A percentile compares a stretch with the other conserved stretches of the same genome.
These are phyloP conservation scores for Chenopodium formosanum DNA, from an alignment of 148 eudicot species.

Conservation along the genomic window DNA sequence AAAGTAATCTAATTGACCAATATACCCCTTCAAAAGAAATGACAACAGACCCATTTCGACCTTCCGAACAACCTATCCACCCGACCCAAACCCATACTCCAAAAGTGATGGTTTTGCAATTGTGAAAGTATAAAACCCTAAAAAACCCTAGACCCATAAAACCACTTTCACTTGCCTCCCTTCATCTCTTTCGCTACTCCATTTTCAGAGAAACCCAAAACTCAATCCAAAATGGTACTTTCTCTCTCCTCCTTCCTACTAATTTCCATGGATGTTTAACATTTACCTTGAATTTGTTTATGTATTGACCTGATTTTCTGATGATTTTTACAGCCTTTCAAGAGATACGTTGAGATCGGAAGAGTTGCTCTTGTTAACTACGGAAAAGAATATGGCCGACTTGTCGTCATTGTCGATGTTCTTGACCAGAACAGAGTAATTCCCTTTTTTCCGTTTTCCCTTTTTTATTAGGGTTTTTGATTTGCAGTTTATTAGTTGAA, in stretches of 20 bases:
- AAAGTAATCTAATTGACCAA: too few relatives aligned
- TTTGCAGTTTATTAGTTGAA: neutral
- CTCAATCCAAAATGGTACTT: slow-evolving; percentile 22
- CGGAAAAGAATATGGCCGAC: slow-evolving; percentile 49
- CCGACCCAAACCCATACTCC: too few relatives aligned
- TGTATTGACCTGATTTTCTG: neutral
- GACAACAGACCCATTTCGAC: too few relatives aligned
- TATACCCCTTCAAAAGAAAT: too few relatives aligned
- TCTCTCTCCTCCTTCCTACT: neutral
- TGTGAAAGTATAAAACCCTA: neutral
- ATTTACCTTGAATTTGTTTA: neutral
- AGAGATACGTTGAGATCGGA: slow-evolving; percentile 56
- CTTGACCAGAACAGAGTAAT: slow-evolving; percentile 49
- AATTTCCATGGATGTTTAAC: too few relatives aligned
- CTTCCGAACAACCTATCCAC: too few relatives aligned
- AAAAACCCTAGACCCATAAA: slow-evolving; percentile 22
- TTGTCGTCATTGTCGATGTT: slow-evolving; percentile 53
- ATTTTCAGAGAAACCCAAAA: slow-evolving; percentile 1
- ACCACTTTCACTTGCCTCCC: neutral
- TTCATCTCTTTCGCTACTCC: neutral
- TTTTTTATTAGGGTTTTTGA: neutral
- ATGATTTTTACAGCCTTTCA: slow-evolving; percentile 45
- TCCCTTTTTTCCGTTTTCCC: neutral
- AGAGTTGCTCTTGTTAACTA: slow-evolving; percentile 48
- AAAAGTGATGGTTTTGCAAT: too few relatives aligned